phyloP scores from a whole-genome alignment of 1,139 yeast species.

The Kodamaea sp. region DNA sequence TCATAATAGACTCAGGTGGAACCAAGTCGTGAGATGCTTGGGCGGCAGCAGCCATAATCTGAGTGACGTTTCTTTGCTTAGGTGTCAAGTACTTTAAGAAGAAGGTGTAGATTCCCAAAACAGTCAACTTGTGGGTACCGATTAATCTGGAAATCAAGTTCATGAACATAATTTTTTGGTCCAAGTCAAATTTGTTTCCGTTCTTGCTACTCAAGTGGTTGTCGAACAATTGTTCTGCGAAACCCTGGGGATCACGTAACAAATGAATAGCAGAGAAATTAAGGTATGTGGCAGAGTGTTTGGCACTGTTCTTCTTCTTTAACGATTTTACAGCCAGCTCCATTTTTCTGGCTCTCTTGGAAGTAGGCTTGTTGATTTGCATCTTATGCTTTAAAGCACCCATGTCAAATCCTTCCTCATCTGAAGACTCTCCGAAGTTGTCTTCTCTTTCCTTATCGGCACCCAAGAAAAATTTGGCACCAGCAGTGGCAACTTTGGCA shows the following conservation, averaged over 20 bases:
- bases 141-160: conserved; percentile 83
- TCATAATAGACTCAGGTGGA: conserved; percentile 86
- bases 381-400: conserved; percentile 73
- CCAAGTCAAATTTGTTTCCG: conserved; percentile 70
- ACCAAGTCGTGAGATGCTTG: conserved; percentile 96
- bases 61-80: conserved; percentile 91
- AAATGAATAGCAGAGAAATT: conserved; percentile 94
- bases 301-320: conserved; percentile 57
- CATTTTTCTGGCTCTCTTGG: conserved; percentile 76
- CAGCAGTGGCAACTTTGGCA: conserved; percentile 84
- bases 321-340: conserved; percentile 69
- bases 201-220: conserved; percentile 71
- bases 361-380: conserved; percentile 79
- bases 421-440: conserved; percentile 68
- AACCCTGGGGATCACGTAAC: conserved; percentile 95
- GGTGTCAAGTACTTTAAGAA: conserved; percentile 90
- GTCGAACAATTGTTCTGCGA: conserved; percentile 80
- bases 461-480: conserved; percentile 87
- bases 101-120: conserved; percentile 85
- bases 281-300: conserved; percentile 67
- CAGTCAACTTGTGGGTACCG: conserved; percentile 91
- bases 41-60: conserved; percentile 94
- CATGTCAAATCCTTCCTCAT: conserved; percentile 72
- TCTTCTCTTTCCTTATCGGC: conserved; percentile 96
- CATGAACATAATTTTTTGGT: conserved; percentile 86